Base-by-base conservation (phyloP, 2,329 filamentous ascomycete genomes). In the Teratosphaeria gauchensis region DNA sequence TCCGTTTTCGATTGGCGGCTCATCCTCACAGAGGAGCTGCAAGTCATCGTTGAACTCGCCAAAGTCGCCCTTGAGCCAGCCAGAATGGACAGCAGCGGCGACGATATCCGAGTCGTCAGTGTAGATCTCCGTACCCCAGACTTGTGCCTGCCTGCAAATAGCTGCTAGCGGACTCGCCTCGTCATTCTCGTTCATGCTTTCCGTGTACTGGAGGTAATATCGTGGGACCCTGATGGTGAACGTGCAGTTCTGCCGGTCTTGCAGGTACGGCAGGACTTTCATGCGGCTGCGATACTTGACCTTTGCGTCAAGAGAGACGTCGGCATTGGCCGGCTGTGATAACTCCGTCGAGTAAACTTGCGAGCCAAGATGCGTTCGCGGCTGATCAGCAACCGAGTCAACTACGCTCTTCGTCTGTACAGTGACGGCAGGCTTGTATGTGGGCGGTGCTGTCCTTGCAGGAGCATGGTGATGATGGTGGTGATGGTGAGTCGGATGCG, bases 71-170 rank as follows among this genome's bases (percentile, higher is more conserved):
- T 87, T 85, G 65, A 99, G 88, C 85, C 91, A 97, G 3, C 94
- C 94, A 1, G 86, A 86, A 72, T 99, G 94, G 53, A 99, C 92
- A 60, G 92, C 92, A 1, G 92, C 92, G 0, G 91, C 92, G 28
- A 99, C 82, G 0, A 94, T 85, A 69, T 99, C 94, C 0, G 91
- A 96, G 73, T 99, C 94, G 66, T 99, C 94, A 0, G 91, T 95
- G 71, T 97, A 97, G 6, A 99, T 82, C 42, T 95, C 92, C 0
- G 90, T 94, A 1, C 94, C 94, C 92, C 92, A 99, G 0, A 99
- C 73, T 7, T 89, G 89, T 21, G 88, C 83, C 35, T 90, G 83
- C 7, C 84, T 77, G 11, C 91, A 95, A 56, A 97, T 92, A 64
- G 95, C 89, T 70, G 94, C 89, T 32, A 92, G 82, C 28, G 88